Percentiles rank a stretch among this genome's conserved stretches.
These are phyloP conservation scores for Exidia glandulosa DNA, from an alignment of 768 basidiomycete genomes.

Conservation along the genomic window DNA sequence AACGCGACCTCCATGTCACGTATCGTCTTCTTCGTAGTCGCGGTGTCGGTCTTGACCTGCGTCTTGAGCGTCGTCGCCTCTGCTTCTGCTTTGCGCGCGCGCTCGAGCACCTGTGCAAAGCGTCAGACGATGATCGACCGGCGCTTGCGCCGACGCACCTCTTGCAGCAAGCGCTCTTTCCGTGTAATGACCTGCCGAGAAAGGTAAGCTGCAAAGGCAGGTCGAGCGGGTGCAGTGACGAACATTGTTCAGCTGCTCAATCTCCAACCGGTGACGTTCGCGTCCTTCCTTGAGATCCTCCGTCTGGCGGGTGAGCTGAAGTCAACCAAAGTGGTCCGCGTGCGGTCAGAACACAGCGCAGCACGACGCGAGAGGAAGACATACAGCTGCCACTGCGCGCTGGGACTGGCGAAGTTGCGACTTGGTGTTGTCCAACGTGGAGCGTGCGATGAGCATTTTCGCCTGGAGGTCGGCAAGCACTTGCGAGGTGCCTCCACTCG, in stretches of 20 bases:
- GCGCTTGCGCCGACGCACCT: slow-evolving; percentile 38
- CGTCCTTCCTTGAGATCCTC: slow-evolving; percentile 84
- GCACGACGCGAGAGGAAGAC: slow-evolving; percentile 1
- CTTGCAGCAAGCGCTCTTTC: slow-evolving; percentile 79
- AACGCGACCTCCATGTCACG: slow-evolving; percentile 73
- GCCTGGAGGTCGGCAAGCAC: slow-evolving; percentile 81
- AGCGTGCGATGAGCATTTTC: slow-evolving; percentile 66
- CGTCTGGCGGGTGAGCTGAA: slow-evolving; percentile 58
- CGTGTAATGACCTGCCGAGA: slow-evolving; percentile 39
- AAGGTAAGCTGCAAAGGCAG: neutral
- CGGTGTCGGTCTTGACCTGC: slow-evolving; percentile 63
- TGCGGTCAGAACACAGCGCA: neutral
- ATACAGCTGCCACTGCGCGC: slow-evolving; percentile 60
- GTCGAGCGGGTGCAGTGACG: slow-evolving; percentile 15
- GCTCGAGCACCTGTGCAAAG: slow-evolving; percentile 51
- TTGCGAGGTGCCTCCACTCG: slow-evolving; percentile 60
- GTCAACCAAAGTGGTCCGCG: neutral
- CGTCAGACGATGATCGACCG: neutral
- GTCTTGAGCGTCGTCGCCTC: slow-evolving; percentile 57
- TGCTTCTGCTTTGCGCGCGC: slow-evolving; percentile 77
- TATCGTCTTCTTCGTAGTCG: slow-evolving; percentile 59
- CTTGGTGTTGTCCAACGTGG: slow-evolving; percentile 80
- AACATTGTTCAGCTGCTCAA: slow-evolving; percentile 80
- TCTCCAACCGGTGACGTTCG: slow-evolving; percentile 72
- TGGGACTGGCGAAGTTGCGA: slow-evolving; percentile 71